These are phyloP conservation scores for Wolfiporia cocos DNA, from an alignment of 1,284 basidiomycete genomes.

Conservation along the genomic window DNA sequence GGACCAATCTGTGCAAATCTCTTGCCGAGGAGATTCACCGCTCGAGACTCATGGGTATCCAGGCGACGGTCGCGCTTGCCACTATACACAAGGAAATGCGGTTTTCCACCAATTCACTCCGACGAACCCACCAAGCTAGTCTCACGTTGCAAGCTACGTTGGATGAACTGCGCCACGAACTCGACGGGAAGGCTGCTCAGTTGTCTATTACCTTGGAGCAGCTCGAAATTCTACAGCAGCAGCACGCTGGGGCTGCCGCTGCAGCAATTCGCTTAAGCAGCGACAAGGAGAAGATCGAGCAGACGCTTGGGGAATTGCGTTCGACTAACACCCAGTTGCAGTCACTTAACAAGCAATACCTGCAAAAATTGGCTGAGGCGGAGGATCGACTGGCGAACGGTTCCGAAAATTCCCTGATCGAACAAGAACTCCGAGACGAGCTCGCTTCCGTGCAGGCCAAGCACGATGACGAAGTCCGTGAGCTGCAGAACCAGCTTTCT, in stretches of 20 bases:
- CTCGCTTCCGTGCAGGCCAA: slow-evolving; percentile 31
- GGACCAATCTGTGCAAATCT: slow-evolving; percentile 2
- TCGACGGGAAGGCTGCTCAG: slow-evolving; percentile 16
- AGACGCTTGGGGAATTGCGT: slow-evolving; percentile 19
- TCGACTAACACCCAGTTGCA: slow-evolving; percentile 16
- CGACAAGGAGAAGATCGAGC: slow-evolving; percentile 21
- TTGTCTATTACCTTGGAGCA: slow-evolving; percentile 20
- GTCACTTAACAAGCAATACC: slow-evolving; percentile 12
- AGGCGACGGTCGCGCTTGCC: slow-evolving; percentile 28
- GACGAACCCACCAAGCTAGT: slow-evolving; percentile 10
- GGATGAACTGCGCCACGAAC: slow-evolving; percentile 1
- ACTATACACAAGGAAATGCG: slow-evolving; percentile 18
- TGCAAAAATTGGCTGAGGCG: slow-evolving; percentile 17
- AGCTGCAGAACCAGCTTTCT: slow-evolving; percentile 31
- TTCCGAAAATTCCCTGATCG: slow-evolving; percentile 12
- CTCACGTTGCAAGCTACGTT: slow-evolving; percentile 9
- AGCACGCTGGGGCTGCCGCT: slow-evolving; percentile 13
- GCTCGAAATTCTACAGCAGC: slow-evolving; percentile 15
- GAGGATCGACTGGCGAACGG: slow-evolving; percentile 12
- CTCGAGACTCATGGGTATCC: slow-evolving; percentile 15
- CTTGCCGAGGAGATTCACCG: slow-evolving; percentile 5
- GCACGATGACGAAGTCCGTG: slow-evolving; percentile 33
- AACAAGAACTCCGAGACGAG: slow-evolving; percentile 16
- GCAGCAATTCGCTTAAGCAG: slow-evolving; percentile 2
- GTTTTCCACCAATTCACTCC: slow-evolving; percentile 5